Conservation (phyloP, 345 rosid genomes). For the Euphorbia pulcherrima region DNA sequence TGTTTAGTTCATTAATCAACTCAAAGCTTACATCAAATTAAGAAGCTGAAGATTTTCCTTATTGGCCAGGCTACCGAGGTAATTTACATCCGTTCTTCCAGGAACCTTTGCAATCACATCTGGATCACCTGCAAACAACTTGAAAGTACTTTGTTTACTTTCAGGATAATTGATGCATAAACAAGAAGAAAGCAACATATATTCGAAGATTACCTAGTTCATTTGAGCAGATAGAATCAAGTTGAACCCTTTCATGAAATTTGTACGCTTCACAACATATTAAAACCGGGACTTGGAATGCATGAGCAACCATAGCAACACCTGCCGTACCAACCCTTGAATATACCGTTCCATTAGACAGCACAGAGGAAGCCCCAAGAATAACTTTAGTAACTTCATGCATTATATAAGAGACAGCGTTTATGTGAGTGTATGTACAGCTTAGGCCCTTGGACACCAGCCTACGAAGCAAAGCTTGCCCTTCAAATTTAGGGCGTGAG, state of each 20-base stretch:
- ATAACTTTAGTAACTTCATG: conserved; percentile 90
- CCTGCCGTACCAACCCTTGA: conserved; percentile 96
- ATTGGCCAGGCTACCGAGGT: conserved; percentile 48
- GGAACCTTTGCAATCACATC: conserved; percentile 64
- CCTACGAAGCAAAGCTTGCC: conserved; percentile 77
- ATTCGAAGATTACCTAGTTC: conserved; percentile 57
- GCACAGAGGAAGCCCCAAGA: conserved; percentile 84
- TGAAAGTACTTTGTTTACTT: not conserved
- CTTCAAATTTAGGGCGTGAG: conserved; percentile 89
- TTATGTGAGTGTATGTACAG: conserved; percentile 85
- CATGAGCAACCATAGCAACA: conserved; percentile 97
- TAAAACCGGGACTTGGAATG: conserved; percentile 70
- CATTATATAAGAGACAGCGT: conserved; percentile 86
- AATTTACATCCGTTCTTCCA: conserved; percentile 59
- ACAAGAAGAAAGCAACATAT: not conserved
- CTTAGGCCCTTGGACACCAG: conserved; percentile 71
- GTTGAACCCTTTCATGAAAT: conserved; percentile 89
- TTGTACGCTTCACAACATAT: conserved; percentile 96
- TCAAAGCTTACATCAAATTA: conserved; percentile 61
- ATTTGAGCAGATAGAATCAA: conserved; percentile 93
- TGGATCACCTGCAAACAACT: conserved; percentile 64
- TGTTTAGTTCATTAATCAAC: not conserved
- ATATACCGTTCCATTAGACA: conserved; percentile 89
- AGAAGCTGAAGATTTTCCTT: conserved; percentile 67
- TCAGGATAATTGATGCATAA: not conserved